A percentile compares a stretch with the other conserved stretches of the same genome.
Conservation (phyloP, 768 basidiomycete genomes). For the Lentinula guzmanii region DNA sequence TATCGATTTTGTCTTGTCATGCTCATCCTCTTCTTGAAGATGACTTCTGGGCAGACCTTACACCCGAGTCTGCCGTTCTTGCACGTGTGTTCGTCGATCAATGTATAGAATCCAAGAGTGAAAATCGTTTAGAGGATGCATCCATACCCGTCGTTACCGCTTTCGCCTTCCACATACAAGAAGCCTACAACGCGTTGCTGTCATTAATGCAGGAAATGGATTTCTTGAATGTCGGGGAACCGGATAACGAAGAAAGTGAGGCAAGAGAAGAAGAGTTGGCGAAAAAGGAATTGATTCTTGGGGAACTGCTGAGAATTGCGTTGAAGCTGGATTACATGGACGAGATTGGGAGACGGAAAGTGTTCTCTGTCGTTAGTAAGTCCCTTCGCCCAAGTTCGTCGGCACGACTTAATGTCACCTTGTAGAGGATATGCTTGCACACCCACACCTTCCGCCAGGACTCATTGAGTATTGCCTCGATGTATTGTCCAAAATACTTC, state of each 20-base stretch:
- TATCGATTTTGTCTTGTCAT: not conserved
- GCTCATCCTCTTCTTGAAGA: conserved; percentile 32
- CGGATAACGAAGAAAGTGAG: conserved; percentile 37
- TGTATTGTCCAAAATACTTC: conserved; percentile 74
- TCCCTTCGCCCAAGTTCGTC: conserved; percentile 14
- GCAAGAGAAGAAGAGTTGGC: conserved; percentile 52
- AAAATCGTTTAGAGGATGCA: conserved; percentile 60
- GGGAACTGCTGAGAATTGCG: conserved; percentile 77
- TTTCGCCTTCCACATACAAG: conserved; percentile 80
- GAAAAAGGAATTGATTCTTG: conserved; percentile 67
- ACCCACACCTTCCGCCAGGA: conserved; percentile 71
- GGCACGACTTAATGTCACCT: not conserved
- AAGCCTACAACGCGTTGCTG: conserved; percentile 62
- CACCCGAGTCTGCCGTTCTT: conserved; percentile 77
- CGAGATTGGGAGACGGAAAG: conserved; percentile 89
- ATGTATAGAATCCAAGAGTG: conserved; percentile 56
- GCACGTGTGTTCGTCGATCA: conserved; percentile 84
- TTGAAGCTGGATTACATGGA: conserved; percentile 88
- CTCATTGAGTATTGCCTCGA: conserved; percentile 82
- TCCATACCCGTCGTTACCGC: conserved; percentile 85
- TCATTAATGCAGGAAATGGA: conserved; percentile 34
- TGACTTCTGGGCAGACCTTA: conserved; percentile 67
- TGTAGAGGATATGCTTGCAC: conserved; percentile 82
- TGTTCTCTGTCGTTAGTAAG: conserved; percentile 84
- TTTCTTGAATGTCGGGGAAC: conserved; percentile 23